Evolutionary conservation across 306 rosid genomes (phyloP).

Genomic region (Purshia tridentata): DNA sequence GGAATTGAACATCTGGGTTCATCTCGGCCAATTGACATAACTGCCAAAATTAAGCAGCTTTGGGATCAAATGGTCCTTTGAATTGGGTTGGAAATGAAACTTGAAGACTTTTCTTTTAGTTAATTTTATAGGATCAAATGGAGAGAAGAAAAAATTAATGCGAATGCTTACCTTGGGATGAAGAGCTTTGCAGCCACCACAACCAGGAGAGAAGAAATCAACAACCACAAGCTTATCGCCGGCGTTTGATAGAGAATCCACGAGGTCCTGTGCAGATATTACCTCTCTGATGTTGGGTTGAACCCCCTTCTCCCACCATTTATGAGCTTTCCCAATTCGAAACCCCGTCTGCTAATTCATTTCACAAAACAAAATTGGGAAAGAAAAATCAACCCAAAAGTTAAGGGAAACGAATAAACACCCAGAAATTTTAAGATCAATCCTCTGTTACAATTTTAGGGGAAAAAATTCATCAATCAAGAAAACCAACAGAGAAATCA

Average conservation of each 20-base stretch:
- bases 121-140: neutral
- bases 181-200: conserved; percentile 96
- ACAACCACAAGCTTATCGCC: conserved; percentile 79
- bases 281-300: conserved; percentile 78
- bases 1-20: conserved; percentile 78
- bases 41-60: conserved; percentile 35
- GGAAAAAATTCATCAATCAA: no score
- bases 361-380: neutral
- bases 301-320: conserved; percentile 93
- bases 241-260: conserved; percentile 65
- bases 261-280: conserved; percentile 68
- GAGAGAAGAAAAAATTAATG: neutral
- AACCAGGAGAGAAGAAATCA: conserved; percentile 91
- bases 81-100: neutral
- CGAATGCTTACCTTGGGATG: conserved; percentile 68
- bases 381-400: neutral
- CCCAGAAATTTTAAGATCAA: neutral
- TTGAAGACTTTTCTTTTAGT: neutral
- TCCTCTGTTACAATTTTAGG: neutral
- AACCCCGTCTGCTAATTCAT: conserved; percentile 40
- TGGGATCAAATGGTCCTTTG: neutral
- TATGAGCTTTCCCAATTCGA: conserved; percentile 60
- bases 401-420: no score
- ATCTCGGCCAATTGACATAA: conserved; percentile 81
- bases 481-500: neutral